These are phyloP conservation scores for Lipomyces yamadae DNA, from an alignment of 805 yeast species.

Conservation along the genomic window DNA sequence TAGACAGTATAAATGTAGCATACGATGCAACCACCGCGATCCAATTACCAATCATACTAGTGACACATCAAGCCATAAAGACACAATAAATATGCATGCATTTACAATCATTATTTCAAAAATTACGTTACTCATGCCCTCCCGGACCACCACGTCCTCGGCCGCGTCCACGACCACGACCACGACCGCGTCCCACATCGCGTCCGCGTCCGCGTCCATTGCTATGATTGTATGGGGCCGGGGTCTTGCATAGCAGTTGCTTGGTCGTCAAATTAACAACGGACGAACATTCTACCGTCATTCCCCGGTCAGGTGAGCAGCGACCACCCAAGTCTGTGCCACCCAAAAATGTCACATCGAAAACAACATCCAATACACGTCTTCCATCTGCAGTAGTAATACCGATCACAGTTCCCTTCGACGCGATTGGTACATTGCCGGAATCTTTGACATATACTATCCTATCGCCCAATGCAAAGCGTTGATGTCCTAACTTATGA, in stretches of 20 bases:
- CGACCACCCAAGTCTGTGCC: constrained; percentile 84
- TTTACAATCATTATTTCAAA: not conserved
- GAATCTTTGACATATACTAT: constrained; percentile 81
- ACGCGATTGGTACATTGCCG: constrained; percentile 86
- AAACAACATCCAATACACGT: constrained; percentile 65
- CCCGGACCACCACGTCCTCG: constrained; percentile 36
- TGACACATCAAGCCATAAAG: not conserved
- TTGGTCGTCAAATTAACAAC: constrained; percentile 75
- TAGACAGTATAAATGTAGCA: not conserved
- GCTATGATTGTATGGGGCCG: not conserved
- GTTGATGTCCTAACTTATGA: constrained; percentile 72
- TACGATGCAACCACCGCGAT: not conserved
- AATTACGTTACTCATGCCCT: constrained; percentile 14
- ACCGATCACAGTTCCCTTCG: constrained; percentile 86
- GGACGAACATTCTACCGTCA: constrained; percentile 78
- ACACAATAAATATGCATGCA: not conserved
- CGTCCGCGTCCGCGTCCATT: not conserved
- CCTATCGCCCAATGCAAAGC: constrained; percentile 85
- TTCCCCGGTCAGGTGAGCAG: constrained; percentile 76
- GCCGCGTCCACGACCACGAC: not conserved
- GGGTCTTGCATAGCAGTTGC: constrained; percentile 49
- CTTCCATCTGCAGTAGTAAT: constrained; percentile 25
- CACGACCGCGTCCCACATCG: not conserved
- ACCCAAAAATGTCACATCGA: constrained; percentile 80
- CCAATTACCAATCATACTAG: not conserved